A percentile compares a stretch with the other conserved stretches of the same genome.
phyloP scores from a whole-genome alignment of 169 alveolate species.

The Haemoproteus tartakovskyi region DNA sequence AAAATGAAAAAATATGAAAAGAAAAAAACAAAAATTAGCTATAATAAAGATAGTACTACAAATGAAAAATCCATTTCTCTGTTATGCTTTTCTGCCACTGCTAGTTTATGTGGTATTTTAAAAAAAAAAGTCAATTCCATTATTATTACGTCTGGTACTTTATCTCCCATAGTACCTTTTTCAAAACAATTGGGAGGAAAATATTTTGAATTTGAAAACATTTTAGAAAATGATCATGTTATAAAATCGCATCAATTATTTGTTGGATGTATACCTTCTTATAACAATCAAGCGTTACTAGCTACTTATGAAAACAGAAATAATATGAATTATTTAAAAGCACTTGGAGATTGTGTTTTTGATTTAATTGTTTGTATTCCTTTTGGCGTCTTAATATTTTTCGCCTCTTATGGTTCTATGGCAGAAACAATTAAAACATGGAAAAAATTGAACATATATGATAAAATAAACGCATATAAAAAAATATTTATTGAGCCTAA shows the following conservation, averaged over 20 bases:
- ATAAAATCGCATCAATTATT: conserved; percentile 83
- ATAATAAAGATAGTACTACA: conserved; percentile 23
- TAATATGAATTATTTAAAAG: conserved; percentile 73
- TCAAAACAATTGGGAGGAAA: conserved; percentile 85
- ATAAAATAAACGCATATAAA: conserved; percentile 70
- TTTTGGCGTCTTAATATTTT: conserved; percentile 85
- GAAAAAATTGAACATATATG: conserved; percentile 79
- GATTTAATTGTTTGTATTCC: conserved; percentile 82
- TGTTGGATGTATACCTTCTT: conserved; percentile 77
- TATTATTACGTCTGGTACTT: conserved; percentile 93
- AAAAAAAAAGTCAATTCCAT: conserved; percentile 81
- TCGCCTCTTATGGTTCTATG: conserved; percentile 88
- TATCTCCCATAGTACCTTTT: conserved; percentile 89
- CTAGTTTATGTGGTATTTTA: conserved; percentile 77
- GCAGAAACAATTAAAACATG: conserved; percentile 81
- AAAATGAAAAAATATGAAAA: conserved; percentile 27
- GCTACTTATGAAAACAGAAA: conserved; percentile 81
- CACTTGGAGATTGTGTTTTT: conserved; percentile 83
- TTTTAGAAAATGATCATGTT: conserved; percentile 91
- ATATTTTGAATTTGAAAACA: conserved; percentile 82
- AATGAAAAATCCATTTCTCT: conserved; percentile 32
- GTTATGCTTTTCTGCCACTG: conserved; percentile 82
- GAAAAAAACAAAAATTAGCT: conserved; percentile 39
- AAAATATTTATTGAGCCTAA: conserved; percentile 72
- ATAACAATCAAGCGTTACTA: conserved; percentile 72